phyloP scores from a whole-genome alignment of 805 yeast genomes.

The Saturnispora sanitii region DNA sequence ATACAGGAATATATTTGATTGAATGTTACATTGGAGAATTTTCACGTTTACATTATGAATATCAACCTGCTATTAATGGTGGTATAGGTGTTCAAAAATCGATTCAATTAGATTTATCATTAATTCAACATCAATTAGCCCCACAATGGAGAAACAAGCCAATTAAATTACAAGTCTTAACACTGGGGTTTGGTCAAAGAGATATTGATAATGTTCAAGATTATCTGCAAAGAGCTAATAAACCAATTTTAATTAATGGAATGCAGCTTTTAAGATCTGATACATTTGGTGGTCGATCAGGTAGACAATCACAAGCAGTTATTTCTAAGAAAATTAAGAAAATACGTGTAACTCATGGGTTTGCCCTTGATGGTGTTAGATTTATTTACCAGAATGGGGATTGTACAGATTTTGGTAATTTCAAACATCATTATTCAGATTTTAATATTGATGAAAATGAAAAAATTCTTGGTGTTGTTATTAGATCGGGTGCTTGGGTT shows the following conservation, averaged over 20 bases:
- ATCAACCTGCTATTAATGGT: constrained; percentile 41
- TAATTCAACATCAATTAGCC: constrained; percentile 32
- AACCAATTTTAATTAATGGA: constrained; percentile 14
- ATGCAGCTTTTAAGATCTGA: constrained; percentile 16
- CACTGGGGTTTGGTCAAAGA: constrained; percentile 52
- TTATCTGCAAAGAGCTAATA: constrained; percentile 19
- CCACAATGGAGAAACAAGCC: constrained; percentile 26
- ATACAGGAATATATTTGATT: constrained; percentile 62
- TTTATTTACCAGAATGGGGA: constrained; percentile 31
- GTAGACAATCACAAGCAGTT: constrained; percentile 11
- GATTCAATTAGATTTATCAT: constrained; percentile 38
- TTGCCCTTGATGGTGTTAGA: constrained; percentile 74
- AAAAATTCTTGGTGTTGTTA: constrained; percentile 43
- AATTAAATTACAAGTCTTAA: constrained; percentile 43
- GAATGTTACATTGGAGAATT: constrained; percentile 60
- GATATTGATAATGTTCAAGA: constrained; percentile 40
- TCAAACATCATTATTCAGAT: constrained; percentile 43
- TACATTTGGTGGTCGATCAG: constrained; percentile 18
- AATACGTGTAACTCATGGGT: constrained; percentile 62
- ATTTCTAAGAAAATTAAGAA: constrained; percentile 27
- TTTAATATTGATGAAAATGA: constrained; percentile 52
- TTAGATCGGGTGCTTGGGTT: constrained; percentile 80
- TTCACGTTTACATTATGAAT: constrained; percentile 53
- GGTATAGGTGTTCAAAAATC: constrained; percentile 55
- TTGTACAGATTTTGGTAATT: constrained; percentile 38